Evolutionary conservation across 495 filamentous ascomycete genomes (phyloP), one percentile per base, ranked within the genome.

Genomic region (Talaromyces ruber): DNA sequence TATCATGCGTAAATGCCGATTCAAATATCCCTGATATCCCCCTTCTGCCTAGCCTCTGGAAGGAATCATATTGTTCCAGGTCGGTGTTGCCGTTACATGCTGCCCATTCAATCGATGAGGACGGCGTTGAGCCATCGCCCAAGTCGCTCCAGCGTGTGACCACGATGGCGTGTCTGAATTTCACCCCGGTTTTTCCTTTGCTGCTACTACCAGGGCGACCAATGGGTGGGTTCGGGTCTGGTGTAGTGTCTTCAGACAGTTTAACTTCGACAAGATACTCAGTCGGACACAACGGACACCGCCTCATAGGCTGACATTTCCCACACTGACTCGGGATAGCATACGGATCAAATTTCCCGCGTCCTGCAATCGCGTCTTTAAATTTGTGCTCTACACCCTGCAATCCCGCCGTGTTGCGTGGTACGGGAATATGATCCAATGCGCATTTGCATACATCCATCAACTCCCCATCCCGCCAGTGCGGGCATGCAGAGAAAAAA

Each of bases 61-160:
- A 84, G 32, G 76, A 78, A 65, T 85, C 79, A 72, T 81, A 85
- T 16, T 70, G 71, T 16, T 72, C 70, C 5, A 24, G 9, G n/a
- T 50, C 45, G n/a, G 26, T 54, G 7, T 22, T 6, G 0, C 53
- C 57, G 67, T 79, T 81, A 63, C 78, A 68, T 18, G 82, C 77
- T 0, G 71, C 75, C 81, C 81, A 86, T 64, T 85, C 79, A 28
- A 61, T 58, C 0, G 66, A 72, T 47, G 65, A 30, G 6, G 63
- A 60, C 6, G 82, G 78, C 14, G 67, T 70, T 1, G 68, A 74
- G 3, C 81, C 81, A 72, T 83, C 74, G 2, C 84, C 84, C 32
- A 86, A 67, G 69, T 86, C 84, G 62, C 72, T 77, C 84, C 84
- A 86, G 24, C 82, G 68, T 18, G 82, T 86, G 16, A 86, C 81